Conservation (phyloP, 768 basidiomycete genomes). For the Saitozyma podzolica region DNA sequence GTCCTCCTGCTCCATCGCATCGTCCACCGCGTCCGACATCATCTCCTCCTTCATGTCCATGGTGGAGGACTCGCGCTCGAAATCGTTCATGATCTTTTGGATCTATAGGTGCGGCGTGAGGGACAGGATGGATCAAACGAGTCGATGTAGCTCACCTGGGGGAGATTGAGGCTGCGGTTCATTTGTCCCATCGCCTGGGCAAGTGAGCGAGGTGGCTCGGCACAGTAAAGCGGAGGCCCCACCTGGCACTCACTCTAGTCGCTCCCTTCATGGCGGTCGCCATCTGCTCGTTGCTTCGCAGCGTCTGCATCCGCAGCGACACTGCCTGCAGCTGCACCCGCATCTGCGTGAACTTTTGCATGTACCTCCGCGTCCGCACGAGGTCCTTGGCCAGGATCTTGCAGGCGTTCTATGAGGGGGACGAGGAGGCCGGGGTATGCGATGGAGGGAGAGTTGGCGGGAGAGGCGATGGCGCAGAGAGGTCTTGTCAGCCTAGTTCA, state of each 20-base stretch:
- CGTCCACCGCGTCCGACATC: slow-evolving; percentile 98
- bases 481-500: no score
- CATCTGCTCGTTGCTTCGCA: slow-evolving; percentile 98
- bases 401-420: slow-evolving; percentile 78
- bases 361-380: slow-evolving; percentile 88
- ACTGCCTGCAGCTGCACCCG: slow-evolving; percentile 96
- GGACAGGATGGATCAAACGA: not conserved
- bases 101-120: slow-evolving; percentile 55
- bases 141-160: slow-evolving; percentile 52
- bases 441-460: not conserved
- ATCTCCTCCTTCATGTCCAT: slow-evolving; percentile 99
- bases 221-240: no score
- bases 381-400: slow-evolving; percentile 99
- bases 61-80: slow-evolving; percentile 92
- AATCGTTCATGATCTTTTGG: slow-evolving; percentile 95
- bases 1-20: slow-evolving; percentile 79
- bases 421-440: not conserved
- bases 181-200: slow-evolving; percentile 93
- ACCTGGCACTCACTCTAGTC: slow-evolving; percentile 67
- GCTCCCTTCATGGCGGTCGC: slow-evolving; percentile 99
- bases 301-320: slow-evolving; percentile 87
- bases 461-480: no score
- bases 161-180: slow-evolving; percentile 94
- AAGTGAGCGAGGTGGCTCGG: slow-evolving; percentile 2
- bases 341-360: slow-evolving; percentile 99